These are phyloP conservation scores for Syncephalastrum contaminatum DNA, from an alignment of 371 early-diverging fungal species.

Conservation along the genomic window DNA sequence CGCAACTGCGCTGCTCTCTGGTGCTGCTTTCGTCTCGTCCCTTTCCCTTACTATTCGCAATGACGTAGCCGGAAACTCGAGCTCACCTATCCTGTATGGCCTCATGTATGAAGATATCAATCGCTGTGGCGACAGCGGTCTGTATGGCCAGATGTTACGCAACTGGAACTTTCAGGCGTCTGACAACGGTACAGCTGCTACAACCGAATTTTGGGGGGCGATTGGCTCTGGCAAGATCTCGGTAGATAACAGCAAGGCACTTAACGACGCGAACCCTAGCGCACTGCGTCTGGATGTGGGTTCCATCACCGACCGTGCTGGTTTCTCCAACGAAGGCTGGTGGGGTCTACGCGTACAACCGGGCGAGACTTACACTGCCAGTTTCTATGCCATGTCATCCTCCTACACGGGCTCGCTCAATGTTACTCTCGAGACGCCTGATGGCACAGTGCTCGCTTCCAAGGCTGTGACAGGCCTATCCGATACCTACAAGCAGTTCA, in stretches of 20 bases:
- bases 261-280: slow-evolving; percentile 17
- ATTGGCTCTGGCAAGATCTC: slow-evolving; percentile 8
- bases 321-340: slow-evolving; percentile 23
- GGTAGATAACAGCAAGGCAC: slow-evolving; percentile 1
- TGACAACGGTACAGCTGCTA: slow-evolving; percentile 13
- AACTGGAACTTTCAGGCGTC: slow-evolving; percentile 22
- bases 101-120: slow-evolving; percentile 30
- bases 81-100: slow-evolving; percentile 21
- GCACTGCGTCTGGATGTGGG: slow-evolving; percentile 18
- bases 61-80: slow-evolving; percentile 24
- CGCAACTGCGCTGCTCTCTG: too few species aligned
- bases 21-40: slow-evolving; percentile 2
- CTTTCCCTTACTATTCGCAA: slow-evolving; percentile 21
- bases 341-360: slow-evolving; percentile 20
- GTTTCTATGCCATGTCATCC: slow-evolving; percentile 20
- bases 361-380: slow-evolving; percentile 16
- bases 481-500: slow-evolving; percentile 13
- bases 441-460: slow-evolving; percentile 9
- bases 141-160: slow-evolving; percentile 22
- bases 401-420: slow-evolving; percentile 17
- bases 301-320: slow-evolving; percentile 7
- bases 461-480: slow-evolving; percentile 9
- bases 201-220: slow-evolving; percentile 11
- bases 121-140: slow-evolving; percentile 22
- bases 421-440: slow-evolving; percentile 15